Conservation (phyloP, 1,284 basidiomycete genomes). For the Pseudozyma flocculosa region DNA sequence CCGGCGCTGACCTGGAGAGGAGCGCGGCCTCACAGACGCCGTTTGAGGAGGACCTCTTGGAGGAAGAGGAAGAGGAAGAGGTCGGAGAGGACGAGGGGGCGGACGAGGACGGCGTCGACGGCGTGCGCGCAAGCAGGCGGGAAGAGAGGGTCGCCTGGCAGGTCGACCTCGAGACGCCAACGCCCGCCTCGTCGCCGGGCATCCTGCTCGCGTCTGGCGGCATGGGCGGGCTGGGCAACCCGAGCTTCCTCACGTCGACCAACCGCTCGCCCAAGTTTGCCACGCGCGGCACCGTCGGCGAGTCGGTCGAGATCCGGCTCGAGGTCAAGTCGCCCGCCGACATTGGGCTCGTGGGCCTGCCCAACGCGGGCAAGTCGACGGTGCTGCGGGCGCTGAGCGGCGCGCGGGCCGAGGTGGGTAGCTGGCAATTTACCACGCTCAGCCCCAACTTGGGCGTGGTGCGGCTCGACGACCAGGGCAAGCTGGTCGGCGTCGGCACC, state of each 20-base stretch:
- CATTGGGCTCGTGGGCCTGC: conserved; percentile 90
- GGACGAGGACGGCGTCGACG: neutral
- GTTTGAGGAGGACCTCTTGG: conserved; percentile 17
- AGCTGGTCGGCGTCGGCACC: conserved; percentile 22
- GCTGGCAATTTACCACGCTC: conserved; percentile 90
- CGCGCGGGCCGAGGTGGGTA: conserved; percentile 78
- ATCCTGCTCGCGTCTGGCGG: conserved; percentile 67
- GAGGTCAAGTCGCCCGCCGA: conserved; percentile 94
- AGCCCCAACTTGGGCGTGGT: conserved; percentile 94
- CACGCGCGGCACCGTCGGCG: conserved; percentile 71
- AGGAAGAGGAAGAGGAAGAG: neutral
- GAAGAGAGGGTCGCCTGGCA: conserved; percentile 15
- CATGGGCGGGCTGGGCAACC: conserved; percentile 82
- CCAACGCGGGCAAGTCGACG: conserved; percentile 79
- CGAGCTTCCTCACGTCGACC: conserved; percentile 70
- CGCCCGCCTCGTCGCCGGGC: conserved; percentile 40
- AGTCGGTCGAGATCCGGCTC: conserved; percentile 78
- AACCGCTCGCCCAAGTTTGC: conserved; percentile 60
- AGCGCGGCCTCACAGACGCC: conserved; percentile 32
- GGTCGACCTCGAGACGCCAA: conserved; percentile 44
- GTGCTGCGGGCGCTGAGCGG: conserved; percentile 85
- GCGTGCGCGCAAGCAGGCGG: neutral
- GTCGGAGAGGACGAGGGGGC: neutral
- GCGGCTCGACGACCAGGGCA: conserved; percentile 69
- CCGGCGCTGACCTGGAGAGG: conserved; percentile 2